A percentile compares a stretch with the other conserved stretches of the same genome.
Evolutionary conservation across 768 basidiomycete genomes (phyloP).

Genomic region (Lyophyllum shimeji): DNA sequence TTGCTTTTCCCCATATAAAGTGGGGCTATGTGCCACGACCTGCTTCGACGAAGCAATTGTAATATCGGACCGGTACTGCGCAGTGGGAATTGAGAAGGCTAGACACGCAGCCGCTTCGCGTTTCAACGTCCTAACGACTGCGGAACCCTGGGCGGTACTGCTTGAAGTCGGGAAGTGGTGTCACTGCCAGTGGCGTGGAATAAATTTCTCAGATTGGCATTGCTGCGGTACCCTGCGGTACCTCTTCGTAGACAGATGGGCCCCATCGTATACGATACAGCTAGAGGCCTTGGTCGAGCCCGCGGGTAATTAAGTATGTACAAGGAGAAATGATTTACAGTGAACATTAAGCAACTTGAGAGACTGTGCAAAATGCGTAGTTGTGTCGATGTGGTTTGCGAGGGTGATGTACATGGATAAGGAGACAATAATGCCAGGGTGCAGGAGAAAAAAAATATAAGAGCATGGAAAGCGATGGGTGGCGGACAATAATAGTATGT

Average conservation of each 20-base stretch:
- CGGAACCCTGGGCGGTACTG: too few species aligned
- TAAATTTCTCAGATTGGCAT: too few species aligned
- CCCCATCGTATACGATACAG: too few species aligned
- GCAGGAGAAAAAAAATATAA: neutral
- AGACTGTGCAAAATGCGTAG: neutral
- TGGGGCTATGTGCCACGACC: too few species aligned
- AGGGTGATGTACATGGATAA: conserved; percentile 9
- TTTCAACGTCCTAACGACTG: too few species aligned
- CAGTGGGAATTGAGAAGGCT: too few species aligned
- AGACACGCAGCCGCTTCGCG: too few species aligned
- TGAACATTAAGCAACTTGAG: neutral
- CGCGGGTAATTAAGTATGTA: neutral
- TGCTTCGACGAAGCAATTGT: too few species aligned
- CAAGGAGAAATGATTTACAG: neutral
- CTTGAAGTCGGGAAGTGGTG: too few species aligned
- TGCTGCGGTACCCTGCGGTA: neutral
- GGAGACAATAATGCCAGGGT: neutral
- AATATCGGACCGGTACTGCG: too few species aligned
- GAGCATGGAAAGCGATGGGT: conserved; percentile 11
- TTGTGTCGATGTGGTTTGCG: neutral
- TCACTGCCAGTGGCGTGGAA: too few species aligned
- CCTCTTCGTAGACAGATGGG: neutral
- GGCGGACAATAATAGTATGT: conserved; percentile 10
- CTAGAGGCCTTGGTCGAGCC: neutral
- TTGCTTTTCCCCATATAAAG: neutral